phyloP scores from a whole-genome alignment of 495 filamentous ascomycete genomes.

The Tetracladium setigerum region DNA sequence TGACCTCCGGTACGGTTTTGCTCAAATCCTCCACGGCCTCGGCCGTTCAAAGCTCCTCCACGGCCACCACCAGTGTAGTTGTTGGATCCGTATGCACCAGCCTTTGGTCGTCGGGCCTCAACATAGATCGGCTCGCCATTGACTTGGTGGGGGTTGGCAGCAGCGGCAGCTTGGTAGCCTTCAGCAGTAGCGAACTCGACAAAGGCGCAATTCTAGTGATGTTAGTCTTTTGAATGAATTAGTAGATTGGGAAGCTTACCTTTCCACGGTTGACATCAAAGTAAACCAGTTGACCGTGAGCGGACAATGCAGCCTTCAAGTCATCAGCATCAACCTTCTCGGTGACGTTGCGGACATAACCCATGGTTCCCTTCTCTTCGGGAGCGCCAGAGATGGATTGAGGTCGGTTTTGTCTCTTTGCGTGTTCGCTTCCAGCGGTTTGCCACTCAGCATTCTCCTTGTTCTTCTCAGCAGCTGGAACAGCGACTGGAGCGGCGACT shows the following conservation, averaged over 20 bases:
- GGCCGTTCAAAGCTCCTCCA: constrained; percentile 51
- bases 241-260: constrained; percentile 45
- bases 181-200: constrained; percentile 79
- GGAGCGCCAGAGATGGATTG: constrained; percentile 41
- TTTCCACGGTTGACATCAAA: constrained; percentile 86
- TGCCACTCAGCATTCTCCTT: constrained; percentile 58
- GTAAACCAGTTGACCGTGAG: constrained; percentile 73
- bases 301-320: constrained; percentile 54
- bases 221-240: constrained; percentile 18
- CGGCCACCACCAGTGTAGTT: constrained; percentile 56
- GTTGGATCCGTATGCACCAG: constrained; percentile 54
- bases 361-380: constrained; percentile 64
- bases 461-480: constrained; percentile 19
- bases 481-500: constrained; percentile 17
- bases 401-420: constrained; percentile 68
- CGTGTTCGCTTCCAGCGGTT: constrained; percentile 67
- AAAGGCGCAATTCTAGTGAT: constrained; percentile 82
- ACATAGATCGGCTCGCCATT: constrained; percentile 73
- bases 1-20: constrained; percentile 36
- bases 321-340: constrained; percentile 68
- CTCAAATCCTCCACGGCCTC: constrained; percentile 60
- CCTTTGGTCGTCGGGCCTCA: constrained; percentile 79
- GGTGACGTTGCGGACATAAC: constrained; percentile 89
- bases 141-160: constrained; percentile 79
- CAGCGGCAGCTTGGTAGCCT: constrained; percentile 72